These are phyloP conservation scores for Mycosphaerella sp. DNA, from an alignment of 2,329 filamentous ascomycete species.

Conservation along the genomic window DNA sequence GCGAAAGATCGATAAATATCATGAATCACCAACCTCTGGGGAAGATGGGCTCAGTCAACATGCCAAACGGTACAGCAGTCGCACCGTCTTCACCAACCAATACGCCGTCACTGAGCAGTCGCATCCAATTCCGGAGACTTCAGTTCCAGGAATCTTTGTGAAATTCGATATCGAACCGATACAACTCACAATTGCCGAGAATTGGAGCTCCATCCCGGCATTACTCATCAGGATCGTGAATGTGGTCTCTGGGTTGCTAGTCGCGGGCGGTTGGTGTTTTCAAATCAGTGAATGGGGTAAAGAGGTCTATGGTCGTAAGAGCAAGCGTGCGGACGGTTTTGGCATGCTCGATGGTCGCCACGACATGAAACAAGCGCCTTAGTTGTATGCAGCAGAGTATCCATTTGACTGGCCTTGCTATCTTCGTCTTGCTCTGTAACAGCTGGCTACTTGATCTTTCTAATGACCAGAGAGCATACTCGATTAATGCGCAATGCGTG, in stretches of 20 bases:
- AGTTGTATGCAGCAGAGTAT: slow-evolving; percentile 8
- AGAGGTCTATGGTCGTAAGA: slow-evolving; percentile 34
- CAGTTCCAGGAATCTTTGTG: slow-evolving; percentile 87
- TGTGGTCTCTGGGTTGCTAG: slow-evolving; percentile 81
- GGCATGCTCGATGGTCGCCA: slow-evolving; percentile 22
- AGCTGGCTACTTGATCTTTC: background rate
- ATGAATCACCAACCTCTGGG: slow-evolving; percentile 40
- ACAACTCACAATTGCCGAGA: slow-evolving; percentile 75
- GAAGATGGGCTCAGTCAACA: slow-evolving; percentile 33
- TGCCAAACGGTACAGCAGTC: slow-evolving; percentile 37
- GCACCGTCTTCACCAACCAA: slow-evolving; percentile 85
- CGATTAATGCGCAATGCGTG: background rate
- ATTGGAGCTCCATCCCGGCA: slow-evolving; percentile 65
- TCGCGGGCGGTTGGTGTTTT: slow-evolving; percentile 90
- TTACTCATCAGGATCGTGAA: slow-evolving; percentile 82
- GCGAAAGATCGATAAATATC: slow-evolving; percentile 31
- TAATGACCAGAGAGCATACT: background rate
- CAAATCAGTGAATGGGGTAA: slow-evolving; percentile 71
- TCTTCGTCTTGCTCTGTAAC: background rate
- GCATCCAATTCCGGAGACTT: slow-evolving; percentile 59
- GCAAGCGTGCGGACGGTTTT: slow-evolving; percentile 19
- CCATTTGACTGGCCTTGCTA: background rate
- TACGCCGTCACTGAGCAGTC: slow-evolving; percentile 94
- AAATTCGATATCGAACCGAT: slow-evolving; percentile 99
- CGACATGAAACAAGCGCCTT: slow-evolving; percentile 18